Percentiles rank a stretch among this genome's conserved stretches.
These are phyloP conservation scores for Mycotypha africana DNA, from an alignment of 371 early-diverging fungal species.

Conservation along the genomic window DNA sequence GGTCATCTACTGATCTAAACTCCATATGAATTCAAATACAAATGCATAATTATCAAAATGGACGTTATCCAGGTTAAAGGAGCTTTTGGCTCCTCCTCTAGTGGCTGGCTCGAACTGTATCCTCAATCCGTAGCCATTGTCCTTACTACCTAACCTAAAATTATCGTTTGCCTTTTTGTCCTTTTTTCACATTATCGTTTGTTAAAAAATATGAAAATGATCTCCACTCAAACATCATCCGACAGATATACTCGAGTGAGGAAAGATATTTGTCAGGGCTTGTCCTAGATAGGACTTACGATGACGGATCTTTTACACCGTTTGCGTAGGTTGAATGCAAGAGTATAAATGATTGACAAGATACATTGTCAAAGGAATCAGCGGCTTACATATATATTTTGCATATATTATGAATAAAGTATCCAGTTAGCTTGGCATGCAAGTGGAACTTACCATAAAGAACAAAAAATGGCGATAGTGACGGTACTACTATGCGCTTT, in stretches of 20 bases:
- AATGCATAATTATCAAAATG: no score
- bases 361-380: no score
- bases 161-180: no score
- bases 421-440: slow-evolving; percentile 86
- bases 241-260: slow-evolving; percentile 47
- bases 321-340: slow-evolving; percentile 58
- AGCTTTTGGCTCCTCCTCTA: no score
- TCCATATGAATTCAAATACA: no score
- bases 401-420: slow-evolving; percentile 11
- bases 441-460: slow-evolving; percentile 74
- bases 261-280: slow-evolving; percentile 54
- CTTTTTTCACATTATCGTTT: no score
- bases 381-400: slow-evolving; percentile 1
- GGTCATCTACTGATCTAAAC: no score
- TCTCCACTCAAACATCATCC: slow-evolving; percentile 31
- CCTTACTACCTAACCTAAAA: no score
- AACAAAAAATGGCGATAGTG: slow-evolving; percentile 70
- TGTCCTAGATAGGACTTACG: slow-evolving; percentile 64
- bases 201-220: slow-evolving; percentile 31
- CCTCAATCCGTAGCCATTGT: no score
- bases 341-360: no score
- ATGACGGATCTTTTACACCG: slow-evolving; percentile 82
- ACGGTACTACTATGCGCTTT: slow-evolving; percentile 79
- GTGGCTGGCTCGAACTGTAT: no score
- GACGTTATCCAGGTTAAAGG: no score